Conservation (phyloP, 2,329 filamentous ascomycete genomes). For the Clonostachys sp. region DNA sequence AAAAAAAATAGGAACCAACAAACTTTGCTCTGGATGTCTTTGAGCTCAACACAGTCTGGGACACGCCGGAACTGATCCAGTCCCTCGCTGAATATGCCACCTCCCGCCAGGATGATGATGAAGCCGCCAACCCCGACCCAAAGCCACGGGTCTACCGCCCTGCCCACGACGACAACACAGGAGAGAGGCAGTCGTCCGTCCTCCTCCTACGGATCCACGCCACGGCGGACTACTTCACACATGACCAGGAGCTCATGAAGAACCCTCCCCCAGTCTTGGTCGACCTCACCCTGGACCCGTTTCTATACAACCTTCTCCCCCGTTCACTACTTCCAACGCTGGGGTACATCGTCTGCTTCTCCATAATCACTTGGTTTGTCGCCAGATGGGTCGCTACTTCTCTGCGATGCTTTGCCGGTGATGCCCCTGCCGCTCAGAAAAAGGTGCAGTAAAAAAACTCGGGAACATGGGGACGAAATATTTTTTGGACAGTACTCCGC, state of each 20-base stretch:
- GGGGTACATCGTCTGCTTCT: slow-evolving; percentile 61
- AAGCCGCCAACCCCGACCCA: not conserved
- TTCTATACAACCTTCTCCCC: slow-evolving; percentile 73
- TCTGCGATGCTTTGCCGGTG: not conserved
- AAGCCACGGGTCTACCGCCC: slow-evolving; percentile 1
- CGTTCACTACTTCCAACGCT: slow-evolving; percentile 70
- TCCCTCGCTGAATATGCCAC: slow-evolving; percentile 61
- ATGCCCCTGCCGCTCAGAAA: not conserved
- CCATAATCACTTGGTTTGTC: slow-evolving; percentile 38
- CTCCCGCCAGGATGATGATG: slow-evolving; percentile 10
- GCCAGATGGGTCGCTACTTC: slow-evolving; percentile 22
- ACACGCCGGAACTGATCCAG: slow-evolving; percentile 56
- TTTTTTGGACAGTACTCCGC: not conserved
- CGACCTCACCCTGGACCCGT: slow-evolving; percentile 85
- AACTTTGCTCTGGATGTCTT: slow-evolving; percentile 67
- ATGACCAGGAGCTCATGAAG: slow-evolving; percentile 70
- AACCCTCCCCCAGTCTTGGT: slow-evolving; percentile 68
- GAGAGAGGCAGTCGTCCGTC: slow-evolving; percentile 36
- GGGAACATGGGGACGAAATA: not conserved
- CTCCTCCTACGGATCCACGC: slow-evolving; percentile 72
- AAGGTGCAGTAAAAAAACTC: slow-evolving; percentile 1
- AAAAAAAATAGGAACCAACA: slow-evolving; percentile 70
- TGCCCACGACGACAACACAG: slow-evolving; percentile 4
- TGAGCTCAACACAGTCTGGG: slow-evolving; percentile 55
- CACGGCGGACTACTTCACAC: slow-evolving; percentile 80